phyloP scores from a whole-genome alignment of 768 basidiomycete species.

The Vishniacozyma victoriae region DNA sequence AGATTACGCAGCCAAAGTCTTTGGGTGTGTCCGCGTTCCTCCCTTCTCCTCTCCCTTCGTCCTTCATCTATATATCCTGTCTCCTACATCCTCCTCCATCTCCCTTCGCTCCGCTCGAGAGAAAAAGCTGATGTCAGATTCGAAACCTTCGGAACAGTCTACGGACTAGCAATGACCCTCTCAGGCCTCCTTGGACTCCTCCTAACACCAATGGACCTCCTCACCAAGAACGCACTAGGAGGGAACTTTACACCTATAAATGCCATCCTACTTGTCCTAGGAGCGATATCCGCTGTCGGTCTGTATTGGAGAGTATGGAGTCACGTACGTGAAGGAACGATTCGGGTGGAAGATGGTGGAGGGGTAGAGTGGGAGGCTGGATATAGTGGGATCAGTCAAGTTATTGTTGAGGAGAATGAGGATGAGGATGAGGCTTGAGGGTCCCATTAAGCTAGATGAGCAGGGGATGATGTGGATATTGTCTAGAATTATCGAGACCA shows the following conservation, averaged over 20 bases:
- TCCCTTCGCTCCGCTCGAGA: neutral
- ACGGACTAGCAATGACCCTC: constrained; percentile 47
- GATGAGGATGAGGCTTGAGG: no score
- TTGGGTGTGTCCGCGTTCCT: constrained; percentile 9
- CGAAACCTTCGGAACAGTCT: constrained; percentile 48
- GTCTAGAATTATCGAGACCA: no score
- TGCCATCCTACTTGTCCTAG: constrained; percentile 27
- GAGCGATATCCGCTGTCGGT: constrained; percentile 18
- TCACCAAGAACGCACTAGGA: constrained; percentile 40
- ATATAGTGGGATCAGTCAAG: no score
- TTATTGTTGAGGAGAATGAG: no score
- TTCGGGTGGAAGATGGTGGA: no score
- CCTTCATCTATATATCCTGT: no score
- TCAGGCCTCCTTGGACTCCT: constrained; percentile 46
- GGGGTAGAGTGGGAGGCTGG: no score
- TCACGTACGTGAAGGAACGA: no score
- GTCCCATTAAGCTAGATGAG: no score
- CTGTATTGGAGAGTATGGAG: constrained; percentile 13
- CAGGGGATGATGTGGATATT: no score
- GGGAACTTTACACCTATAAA: constrained; percentile 46
- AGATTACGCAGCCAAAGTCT: constrained; percentile 30
- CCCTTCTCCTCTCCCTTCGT: no score
- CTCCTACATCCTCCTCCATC: no score
- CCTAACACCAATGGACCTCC: constrained; percentile 46
- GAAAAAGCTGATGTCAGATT: constrained; percentile 18